Conservation (phyloP, 208 protist genomes). For the Trypanosoma lewisi region DNA sequence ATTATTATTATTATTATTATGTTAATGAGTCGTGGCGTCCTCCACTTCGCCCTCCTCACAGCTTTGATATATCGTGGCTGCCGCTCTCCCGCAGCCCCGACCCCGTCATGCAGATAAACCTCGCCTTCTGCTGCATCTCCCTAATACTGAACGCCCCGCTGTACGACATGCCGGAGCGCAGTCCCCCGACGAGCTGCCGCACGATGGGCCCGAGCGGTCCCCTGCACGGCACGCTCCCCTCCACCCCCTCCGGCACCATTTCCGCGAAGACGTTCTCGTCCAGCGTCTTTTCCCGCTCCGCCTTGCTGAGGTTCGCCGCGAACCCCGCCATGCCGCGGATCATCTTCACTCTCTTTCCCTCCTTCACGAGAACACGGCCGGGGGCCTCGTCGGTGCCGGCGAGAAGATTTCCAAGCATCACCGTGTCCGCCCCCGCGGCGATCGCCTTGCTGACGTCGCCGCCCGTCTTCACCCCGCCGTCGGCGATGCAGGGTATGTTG, state of each 20-base stretch:
- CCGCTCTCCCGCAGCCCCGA: conserved; percentile 84
- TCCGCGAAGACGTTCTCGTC: conserved; percentile 87
- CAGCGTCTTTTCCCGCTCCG: conserved; percentile 73
- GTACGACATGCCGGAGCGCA: conserved; percentile 91
- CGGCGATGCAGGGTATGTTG: conserved; percentile 86
- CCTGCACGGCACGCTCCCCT: conserved; percentile 86
- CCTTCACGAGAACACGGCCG: conserved; percentile 85
- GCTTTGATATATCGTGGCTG: conserved; percentile 88
- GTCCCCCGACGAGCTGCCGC: conserved; percentile 84
- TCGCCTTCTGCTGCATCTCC: conserved; percentile 80
- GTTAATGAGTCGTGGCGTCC: too few relatives aligned
- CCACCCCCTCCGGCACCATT: conserved; percentile 87
- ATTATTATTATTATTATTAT: too few relatives aligned
- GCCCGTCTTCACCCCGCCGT: conserved; percentile 80
- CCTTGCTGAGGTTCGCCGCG: conserved; percentile 89
- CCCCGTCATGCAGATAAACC: conserved; percentile 84
- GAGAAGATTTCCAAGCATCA: conserved; percentile 91
- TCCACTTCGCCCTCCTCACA: conserved; percentile 55
- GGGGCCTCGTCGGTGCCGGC: conserved; percentile 89
- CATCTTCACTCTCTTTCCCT: conserved; percentile 91
- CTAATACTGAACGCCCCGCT: conserved; percentile 67
- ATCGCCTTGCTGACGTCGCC: conserved; percentile 91
- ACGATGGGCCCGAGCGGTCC: conserved; percentile 77
- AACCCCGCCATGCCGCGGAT: conserved; percentile 91
- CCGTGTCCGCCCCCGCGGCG: conserved; percentile 80